phyloP scores from a whole-genome alignment of 2,329 filamentous ascomycete species.

The Diaporthe australafricana region DNA sequence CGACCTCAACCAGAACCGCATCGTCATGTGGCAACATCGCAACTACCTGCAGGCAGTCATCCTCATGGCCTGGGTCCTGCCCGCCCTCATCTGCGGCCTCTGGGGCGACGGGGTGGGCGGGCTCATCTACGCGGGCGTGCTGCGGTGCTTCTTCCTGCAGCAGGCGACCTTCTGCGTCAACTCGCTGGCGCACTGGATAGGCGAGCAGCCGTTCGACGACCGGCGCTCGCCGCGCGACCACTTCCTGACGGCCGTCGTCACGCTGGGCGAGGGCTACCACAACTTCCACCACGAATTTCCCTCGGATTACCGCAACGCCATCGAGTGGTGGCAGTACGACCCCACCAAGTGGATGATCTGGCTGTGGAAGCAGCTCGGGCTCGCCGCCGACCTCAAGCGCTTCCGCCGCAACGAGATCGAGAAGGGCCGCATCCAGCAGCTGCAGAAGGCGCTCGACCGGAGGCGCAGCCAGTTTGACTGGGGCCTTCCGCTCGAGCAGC shows the following conservation, averaged over 20 bases:
- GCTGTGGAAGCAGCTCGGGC: slow-evolving; percentile 84
- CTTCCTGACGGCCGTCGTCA: slow-evolving; percentile 85
- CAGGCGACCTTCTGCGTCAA: slow-evolving; percentile 96
- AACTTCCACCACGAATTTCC: slow-evolving; percentile 98
- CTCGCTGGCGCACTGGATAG: slow-evolving; percentile 92
- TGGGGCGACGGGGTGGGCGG: slow-evolving; percentile 87
- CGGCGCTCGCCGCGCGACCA: slow-evolving; percentile 92
- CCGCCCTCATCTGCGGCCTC: slow-evolving; percentile 79
- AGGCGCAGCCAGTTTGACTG: slow-evolving; percentile 86
- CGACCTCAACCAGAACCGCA: slow-evolving; percentile 85
- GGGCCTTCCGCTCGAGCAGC: slow-evolving; percentile 86
- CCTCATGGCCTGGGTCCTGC: slow-evolving; percentile 81
- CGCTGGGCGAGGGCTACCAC: slow-evolving; percentile 88
- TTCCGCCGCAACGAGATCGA: slow-evolving; percentile 94
- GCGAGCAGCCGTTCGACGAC: slow-evolving; percentile 93
- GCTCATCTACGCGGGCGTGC: slow-evolving; percentile 86
- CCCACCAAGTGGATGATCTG: slow-evolving; percentile 93
- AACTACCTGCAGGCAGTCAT: slow-evolving; percentile 86
- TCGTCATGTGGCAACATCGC: slow-evolving; percentile 89
- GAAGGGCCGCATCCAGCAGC: slow-evolving; percentile 88
- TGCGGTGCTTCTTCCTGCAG: slow-evolving; percentile 90
- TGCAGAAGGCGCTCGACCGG: slow-evolving; percentile 93
- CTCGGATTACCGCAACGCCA: slow-evolving; percentile 92
- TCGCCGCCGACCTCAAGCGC: slow-evolving; percentile 89
- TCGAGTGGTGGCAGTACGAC: slow-evolving; percentile 92